Conservation (phyloP, 169 alveolate species). For the Plasmodium reichenowi region DNA sequence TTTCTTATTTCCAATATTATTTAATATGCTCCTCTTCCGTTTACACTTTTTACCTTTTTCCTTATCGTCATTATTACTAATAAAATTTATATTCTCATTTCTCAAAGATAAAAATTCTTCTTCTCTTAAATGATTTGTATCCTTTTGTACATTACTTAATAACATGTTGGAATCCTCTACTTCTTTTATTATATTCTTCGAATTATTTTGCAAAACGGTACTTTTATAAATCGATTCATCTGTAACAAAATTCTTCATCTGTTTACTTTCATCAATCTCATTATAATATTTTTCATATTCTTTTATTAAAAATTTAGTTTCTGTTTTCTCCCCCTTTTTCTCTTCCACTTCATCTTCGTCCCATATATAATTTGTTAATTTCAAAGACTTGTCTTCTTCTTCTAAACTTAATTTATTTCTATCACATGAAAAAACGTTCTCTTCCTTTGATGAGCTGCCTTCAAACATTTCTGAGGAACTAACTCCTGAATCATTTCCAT, state of each 20-base stretch:
- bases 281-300: background rate
- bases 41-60: constrained; percentile 3
- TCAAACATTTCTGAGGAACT: constrained; percentile 6
- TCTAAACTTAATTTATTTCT: background rate
- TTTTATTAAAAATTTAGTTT: background rate
- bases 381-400: background rate
- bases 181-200: background rate
- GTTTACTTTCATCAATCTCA: background rate
- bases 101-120: background rate
- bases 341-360: background rate
- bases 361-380: background rate
- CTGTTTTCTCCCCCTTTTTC: background rate
- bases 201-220: background rate
- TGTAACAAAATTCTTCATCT: background rate
- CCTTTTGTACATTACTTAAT: background rate
- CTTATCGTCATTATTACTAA: background rate
- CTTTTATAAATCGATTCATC: background rate
- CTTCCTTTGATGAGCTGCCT: background rate
- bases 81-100: background rate
- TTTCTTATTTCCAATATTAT: constrained; percentile 2
- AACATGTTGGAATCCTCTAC: background rate
- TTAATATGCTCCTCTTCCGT: background rate
- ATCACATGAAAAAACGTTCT: background rate
- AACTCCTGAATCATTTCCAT: background rate
- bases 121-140: background rate